Conservation (phyloP, 1,284 basidiomycete species). For the Tilletia caries region DNA sequence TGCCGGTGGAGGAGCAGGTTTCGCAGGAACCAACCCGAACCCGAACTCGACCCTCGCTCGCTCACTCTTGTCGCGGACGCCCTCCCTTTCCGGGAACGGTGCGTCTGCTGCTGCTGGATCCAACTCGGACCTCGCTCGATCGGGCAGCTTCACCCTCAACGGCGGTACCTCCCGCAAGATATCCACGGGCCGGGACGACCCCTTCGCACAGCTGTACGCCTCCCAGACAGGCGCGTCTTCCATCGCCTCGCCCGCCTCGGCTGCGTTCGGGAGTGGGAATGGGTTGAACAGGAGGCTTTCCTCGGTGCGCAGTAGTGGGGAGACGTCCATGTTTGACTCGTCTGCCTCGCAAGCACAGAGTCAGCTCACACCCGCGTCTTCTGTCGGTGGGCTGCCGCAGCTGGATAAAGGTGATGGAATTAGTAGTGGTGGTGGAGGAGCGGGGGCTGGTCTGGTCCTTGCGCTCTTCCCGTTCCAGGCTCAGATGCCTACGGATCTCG, state of each 20-base stretch:
- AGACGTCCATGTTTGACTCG: slow-evolving; percentile 9
- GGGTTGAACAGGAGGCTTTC: slow-evolving; percentile 12
- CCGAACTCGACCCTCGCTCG: not conserved
- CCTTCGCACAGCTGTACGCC: slow-evolving; percentile 1
- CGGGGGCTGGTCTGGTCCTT: slow-evolving; percentile 21
- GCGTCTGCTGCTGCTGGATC: not conserved
- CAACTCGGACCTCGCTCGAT: not conserved
- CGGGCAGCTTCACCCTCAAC: not conserved
- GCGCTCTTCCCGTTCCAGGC: slow-evolving; percentile 48
- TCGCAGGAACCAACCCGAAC: not conserved
- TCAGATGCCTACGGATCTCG: slow-evolving; percentile 40
- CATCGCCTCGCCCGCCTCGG: not conserved
- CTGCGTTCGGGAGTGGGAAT: not conserved
- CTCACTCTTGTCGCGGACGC: not conserved
- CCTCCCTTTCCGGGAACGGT: not conserved
- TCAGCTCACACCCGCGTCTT: not conserved
- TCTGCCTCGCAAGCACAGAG: not conserved
- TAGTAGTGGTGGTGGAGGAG: not conserved
- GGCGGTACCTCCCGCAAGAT: not conserved
- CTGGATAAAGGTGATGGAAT: not conserved
- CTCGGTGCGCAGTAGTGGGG: not conserved
- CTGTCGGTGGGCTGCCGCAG: slow-evolving; percentile 9
- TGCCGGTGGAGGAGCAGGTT: not conserved
- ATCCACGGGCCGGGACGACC: not conserved
- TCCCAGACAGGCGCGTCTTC: not conserved